Evolutionary conservation across 2,329 filamentous ascomycete species (phyloP).

Genomic region (Fusarium sarcochroum): DNA sequence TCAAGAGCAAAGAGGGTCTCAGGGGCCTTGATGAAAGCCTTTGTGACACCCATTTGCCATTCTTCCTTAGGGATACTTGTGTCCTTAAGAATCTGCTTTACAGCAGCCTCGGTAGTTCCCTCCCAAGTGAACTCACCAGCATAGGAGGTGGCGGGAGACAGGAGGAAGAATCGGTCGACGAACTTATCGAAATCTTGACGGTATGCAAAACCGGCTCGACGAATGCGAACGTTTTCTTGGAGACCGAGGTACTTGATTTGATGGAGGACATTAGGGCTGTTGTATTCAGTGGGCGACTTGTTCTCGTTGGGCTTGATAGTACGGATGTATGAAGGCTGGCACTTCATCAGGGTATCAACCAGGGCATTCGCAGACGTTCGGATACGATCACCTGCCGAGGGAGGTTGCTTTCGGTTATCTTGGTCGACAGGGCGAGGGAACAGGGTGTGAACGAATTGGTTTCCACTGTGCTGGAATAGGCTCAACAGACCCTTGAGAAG

Average conservation of each 20-base stretch:
- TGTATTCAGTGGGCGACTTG: conserved; percentile 95
- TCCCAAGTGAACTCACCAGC: conserved; percentile 98
- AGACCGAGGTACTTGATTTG: conserved; percentile 99
- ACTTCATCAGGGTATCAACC: conserved; percentile 96
- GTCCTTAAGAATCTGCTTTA: conserved; percentile 94
- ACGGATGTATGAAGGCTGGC: conserved; percentile 96
- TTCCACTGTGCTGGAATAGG: conserved; percentile 85
- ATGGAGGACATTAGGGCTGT: conserved; percentile 91
- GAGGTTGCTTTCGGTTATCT: conserved; percentile 93
- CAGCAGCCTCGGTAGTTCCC: conserved; percentile 87
- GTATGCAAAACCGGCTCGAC: conserved; percentile 95
- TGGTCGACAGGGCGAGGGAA: conserved; percentile 96
- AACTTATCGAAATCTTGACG: conserved; percentile 98
- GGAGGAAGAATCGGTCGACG: conserved; percentile 94
- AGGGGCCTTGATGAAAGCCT: conserved; percentile 98
- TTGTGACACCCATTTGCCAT: conserved; percentile 96
- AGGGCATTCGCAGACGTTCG: conserved; percentile 94
- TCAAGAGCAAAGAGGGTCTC: conserved; percentile 97
- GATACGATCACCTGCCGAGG: conserved; percentile 96
- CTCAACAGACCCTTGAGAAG: conserved; percentile 93
- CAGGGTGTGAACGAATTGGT: conserved; percentile 86
- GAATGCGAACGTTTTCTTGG: conserved; percentile 99
- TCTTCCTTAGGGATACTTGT: conserved; percentile 96
- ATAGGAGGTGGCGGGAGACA: conserved; percentile 95
- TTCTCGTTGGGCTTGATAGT: conserved; percentile 99